Conservation (phyloP, 331 rosid species). For the Acacia pycnantha region DNA sequence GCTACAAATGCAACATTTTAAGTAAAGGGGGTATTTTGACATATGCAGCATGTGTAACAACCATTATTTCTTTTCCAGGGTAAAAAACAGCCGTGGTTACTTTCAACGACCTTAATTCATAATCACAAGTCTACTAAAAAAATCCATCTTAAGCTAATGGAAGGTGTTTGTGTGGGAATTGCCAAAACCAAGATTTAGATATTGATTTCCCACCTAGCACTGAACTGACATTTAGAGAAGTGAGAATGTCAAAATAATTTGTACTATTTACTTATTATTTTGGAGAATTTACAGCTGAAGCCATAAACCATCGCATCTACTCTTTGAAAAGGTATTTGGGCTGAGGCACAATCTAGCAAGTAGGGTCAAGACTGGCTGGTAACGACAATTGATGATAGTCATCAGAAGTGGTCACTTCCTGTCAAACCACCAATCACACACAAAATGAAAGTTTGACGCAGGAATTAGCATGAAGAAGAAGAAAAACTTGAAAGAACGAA, state of each 20-base stretch:
- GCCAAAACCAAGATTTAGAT: background rate
- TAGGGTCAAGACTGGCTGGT: background rate
- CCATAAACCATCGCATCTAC: background rate
- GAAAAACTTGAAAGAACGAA: background rate
- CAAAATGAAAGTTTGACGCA: background rate
- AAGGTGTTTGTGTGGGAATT: background rate
- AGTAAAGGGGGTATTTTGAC: background rate
- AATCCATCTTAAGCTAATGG: background rate
- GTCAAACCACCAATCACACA: slow-evolving; percentile 24
- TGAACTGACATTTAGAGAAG: background rate
- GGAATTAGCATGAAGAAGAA: background rate
- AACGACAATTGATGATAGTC: background rate
- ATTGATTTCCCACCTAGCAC: background rate
- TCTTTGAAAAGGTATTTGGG: background rate
- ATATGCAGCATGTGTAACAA: background rate
- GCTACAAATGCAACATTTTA: no score
- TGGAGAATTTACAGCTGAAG: background rate
- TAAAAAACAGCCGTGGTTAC: background rate
- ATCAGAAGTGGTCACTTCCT: slow-evolving; percentile 25
- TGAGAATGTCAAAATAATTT: background rate
- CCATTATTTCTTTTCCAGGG: no score
- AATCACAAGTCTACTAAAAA: no score
- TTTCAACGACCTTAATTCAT: background rate
- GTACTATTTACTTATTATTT: background rate
- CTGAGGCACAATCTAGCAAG: background rate